Evolutionary conservation across 139 green algal genomes (phyloP), one percentile per base, ranked within the genome.

Genomic region (Chlamydomonas eustigma): DNA sequence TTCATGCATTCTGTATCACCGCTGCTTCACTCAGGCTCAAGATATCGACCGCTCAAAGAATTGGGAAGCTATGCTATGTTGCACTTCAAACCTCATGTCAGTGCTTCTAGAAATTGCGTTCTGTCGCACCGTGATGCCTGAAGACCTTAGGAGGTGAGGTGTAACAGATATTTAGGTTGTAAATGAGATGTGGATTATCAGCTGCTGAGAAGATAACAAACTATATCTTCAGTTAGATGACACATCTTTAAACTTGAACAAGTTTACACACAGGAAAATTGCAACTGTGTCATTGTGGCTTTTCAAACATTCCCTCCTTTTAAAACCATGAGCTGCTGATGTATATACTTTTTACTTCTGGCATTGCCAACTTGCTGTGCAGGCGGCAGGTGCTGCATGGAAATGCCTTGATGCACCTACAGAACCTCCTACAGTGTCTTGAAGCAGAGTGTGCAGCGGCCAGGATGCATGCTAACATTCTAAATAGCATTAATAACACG

Each of bases 401-500:
- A 28, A 50, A 73, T 32, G 32, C 33, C 66, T 6, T 73, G 22
- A n/a, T 35, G 6, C 6, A 32, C 33, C 66, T 73, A 18, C 30
- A n/a, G n/a, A 6, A 73, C 6, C 33, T 73, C 33, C 18, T 73
- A 32, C 8, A 6, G 6, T 39, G 30, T 8, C 66, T 73, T 6
- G 31, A 73, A 22, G 66, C 50, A 6, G 66, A 73, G 66, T 73
- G 66, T 32, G 33, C 12, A 8, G 66, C 66, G 18, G 66, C 50
- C 22, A 32, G 28, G 31, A 24, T 35, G 30, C 33, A n/a, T n/a
- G 6, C 4, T 44, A 32, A 58, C 44, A 58, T 58, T 58, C 44
- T 28, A 18, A 58, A 18, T 58, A 18, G 18, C 44, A 58, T 18
- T 58, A 18, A 58, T 58, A 12, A 58, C 44, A 28, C 44, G 12